Base-by-base conservation (phyloP, 208 protist genomes). In the Trypanosoma boissoni region DNA sequence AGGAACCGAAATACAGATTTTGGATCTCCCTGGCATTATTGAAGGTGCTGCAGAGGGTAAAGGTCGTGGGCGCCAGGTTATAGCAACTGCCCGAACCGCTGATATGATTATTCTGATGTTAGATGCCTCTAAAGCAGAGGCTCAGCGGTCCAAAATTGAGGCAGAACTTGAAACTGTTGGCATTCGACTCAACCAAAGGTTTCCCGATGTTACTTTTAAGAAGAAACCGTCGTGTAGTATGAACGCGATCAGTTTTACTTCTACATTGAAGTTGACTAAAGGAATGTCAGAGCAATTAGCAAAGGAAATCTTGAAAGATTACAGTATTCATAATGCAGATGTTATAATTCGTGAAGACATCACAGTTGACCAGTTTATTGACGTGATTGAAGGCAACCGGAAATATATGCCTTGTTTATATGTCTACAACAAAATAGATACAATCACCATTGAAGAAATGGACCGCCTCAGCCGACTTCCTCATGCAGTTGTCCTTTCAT, bases 21-120 rank as follows among this genome's bases (percentile, higher is more conserved):
- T 99, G 16, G 98, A 99, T 78, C 65, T 99, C 10, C 98, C 98
- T 18, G 98, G 98, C 70, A 99, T 99, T 66, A 99, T 99, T 68
- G 97, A 99, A 74, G 98, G 98, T 34, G 97, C 97, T 0, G 82
- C 95, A 2, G 86, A 97, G 39, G 97, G 97, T 8, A 97, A 96
- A 45, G 98, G 98, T 10, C 83, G 97, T 42, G 98, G 98, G 14
- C 67, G 91, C 16, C 98, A 99, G 72, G 98, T 99, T 14, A 98
- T 99, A 55, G 92, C 96, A 7, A 97, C 97, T 3, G 97, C 97
- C 1, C 72, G 97, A 32, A 99, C 96, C 16, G 86, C 95, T 2
- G 96, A 99, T 72, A 87, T 99, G 60, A 97, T 99, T 61, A 80
- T 99, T 43, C 93, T 99, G 52, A 98, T 99, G 81, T 68, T 99